These are phyloP conservation scores for Sporobolomyces pararoseus DNA, from an alignment of 768 basidiomycete species.

Conservation along the genomic window DNA sequence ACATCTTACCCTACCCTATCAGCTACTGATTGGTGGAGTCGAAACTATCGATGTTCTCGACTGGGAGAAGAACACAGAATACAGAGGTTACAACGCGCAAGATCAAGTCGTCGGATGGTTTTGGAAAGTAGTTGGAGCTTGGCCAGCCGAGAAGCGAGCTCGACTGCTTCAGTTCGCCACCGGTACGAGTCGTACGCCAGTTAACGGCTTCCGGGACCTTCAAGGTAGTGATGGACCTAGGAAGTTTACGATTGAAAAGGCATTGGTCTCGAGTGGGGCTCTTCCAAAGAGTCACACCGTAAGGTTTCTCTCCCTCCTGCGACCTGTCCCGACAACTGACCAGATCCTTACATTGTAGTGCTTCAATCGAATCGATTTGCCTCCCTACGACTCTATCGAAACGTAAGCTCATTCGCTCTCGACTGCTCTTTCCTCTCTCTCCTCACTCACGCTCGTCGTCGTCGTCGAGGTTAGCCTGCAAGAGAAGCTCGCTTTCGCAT, in stretches of 20 bases:
- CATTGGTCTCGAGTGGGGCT: constrained; percentile 69
- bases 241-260: constrained; percentile 95
- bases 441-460: too few species aligned
- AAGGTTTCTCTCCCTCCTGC: not conserved
- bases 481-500: constrained; percentile 28
- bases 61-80: constrained; percentile 95
- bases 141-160: constrained; percentile 96
- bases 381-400: constrained; percentile 68
- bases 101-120: constrained; percentile 98
- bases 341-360: constrained; percentile 51
- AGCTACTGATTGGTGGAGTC: constrained; percentile 93
- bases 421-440: not conserved
- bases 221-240: constrained; percentile 96
- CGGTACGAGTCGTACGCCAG: constrained; percentile 65
- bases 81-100: constrained; percentile 82
- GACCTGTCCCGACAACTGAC: not conserved
- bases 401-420: not conserved
- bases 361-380: constrained; percentile 93
- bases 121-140: constrained; percentile 78
- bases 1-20: too few species aligned
- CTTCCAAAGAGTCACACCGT: constrained; percentile 89
- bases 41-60: constrained; percentile 84
- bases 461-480: constrained; percentile 15
- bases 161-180: constrained; percentile 76
- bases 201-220: constrained; percentile 97